phyloP scores from a whole-genome alignment of 805 yeast species.

The Blastobotrys peoriensis region DNA sequence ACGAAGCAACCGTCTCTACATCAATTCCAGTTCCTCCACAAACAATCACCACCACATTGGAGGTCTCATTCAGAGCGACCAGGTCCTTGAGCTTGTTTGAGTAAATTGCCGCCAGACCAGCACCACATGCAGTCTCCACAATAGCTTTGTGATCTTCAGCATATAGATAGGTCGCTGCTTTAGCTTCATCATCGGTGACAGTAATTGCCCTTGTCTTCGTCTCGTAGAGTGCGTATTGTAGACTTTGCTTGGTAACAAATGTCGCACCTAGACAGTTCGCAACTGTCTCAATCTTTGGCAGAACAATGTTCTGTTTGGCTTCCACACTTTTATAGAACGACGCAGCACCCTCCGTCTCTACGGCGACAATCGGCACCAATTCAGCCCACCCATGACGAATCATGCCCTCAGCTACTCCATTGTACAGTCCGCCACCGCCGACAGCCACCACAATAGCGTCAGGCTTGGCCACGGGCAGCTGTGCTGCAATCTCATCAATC shows the following conservation, averaged over 20 bases:
- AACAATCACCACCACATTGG: constrained; percentile 20
- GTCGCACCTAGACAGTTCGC: constrained; percentile 61
- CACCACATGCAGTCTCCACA: constrained; percentile 70
- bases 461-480: constrained; percentile 42
- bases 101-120: constrained; percentile 40
- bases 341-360: constrained; percentile 61
- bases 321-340: constrained; percentile 44
- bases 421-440: constrained; percentile 89
- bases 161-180: constrained; percentile 42
- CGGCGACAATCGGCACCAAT: constrained; percentile 37
- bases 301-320: constrained; percentile 36
- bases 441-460: constrained; percentile 82
- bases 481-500: constrained; percentile 78
- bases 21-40: constrained; percentile 21
- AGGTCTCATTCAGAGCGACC: constrained; percentile 12
- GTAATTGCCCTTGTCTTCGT: constrained; percentile 37
- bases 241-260: constrained; percentile 41
- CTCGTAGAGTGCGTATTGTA: constrained; percentile 33
- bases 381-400: constrained; percentile 43
- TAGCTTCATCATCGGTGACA: constrained; percentile 49
- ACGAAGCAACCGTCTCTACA: background rate
- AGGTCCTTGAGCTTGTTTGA: constrained; percentile 8
- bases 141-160: constrained; percentile 42
- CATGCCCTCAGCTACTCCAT: constrained; percentile 77
- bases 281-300: constrained; percentile 39